A percentile compares a stretch with the other conserved stretches of the same genome.
Conservation (phyloP, 2,329 filamentous ascomycete species). For the Cordyceps cateniannulata region DNA sequence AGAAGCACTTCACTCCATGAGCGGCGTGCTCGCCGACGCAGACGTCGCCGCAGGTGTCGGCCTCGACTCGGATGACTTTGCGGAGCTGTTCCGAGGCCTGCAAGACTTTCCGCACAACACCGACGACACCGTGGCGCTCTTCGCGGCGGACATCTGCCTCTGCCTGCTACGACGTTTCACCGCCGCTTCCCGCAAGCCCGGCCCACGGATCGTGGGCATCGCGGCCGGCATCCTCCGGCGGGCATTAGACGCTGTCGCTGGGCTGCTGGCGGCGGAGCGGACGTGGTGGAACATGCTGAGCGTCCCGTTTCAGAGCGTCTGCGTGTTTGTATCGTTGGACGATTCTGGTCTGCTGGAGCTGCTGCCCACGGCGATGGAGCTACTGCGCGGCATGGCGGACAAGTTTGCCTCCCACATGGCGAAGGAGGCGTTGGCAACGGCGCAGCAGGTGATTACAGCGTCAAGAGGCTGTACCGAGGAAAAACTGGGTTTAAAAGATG, state of each 20-base stretch:
- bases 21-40: not conserved
- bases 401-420: constrained; percentile 15
- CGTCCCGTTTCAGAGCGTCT: constrained; percentile 15
- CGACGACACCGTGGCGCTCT: constrained; percentile 5
- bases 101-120: not conserved
- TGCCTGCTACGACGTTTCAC: constrained; percentile 11
- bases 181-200: not conserved
- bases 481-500: constrained; percentile 4
- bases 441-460: constrained; percentile 4
- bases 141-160: constrained; percentile 13
- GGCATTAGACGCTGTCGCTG: not conserved
- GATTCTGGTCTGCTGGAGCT: constrained; percentile 4
- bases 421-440: constrained; percentile 14
- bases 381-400: constrained; percentile 8
- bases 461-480: not conserved
- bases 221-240: constrained; percentile 2
- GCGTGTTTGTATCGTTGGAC: constrained; percentile 12
- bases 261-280: not conserved
- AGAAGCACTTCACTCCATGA: not conserved
- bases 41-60: not conserved
- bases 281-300: constrained; percentile 16
- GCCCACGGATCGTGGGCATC: not conserved
- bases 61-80: constrained; percentile 6
- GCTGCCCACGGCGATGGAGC: constrained; percentile 12
- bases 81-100: not conserved